Conservation (phyloP, 2,329 filamentous ascomycete species). For the Xylariomycetidae sp. region DNA sequence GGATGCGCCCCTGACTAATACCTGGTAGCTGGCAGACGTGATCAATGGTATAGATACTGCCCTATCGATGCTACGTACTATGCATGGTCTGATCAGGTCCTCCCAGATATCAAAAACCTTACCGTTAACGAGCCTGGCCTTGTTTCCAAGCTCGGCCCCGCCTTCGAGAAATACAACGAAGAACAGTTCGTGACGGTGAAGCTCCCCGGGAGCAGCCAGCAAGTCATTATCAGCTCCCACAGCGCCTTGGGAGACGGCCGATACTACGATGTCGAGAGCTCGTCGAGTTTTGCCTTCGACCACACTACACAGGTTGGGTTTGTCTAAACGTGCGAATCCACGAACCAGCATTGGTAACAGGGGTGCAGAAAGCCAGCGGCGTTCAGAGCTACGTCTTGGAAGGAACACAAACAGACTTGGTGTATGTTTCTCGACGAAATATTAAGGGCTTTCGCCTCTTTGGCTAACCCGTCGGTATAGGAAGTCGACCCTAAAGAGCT, state of each 20-base stretch:
- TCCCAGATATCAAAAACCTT: slow-evolving; percentile 86
- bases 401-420: slow-evolving; percentile 69
- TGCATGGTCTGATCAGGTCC: no score
- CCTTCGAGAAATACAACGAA: slow-evolving; percentile 94
- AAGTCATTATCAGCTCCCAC: slow-evolving; percentile 82
- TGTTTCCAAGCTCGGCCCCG: slow-evolving; percentile 68
- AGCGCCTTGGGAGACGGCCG: slow-evolving; percentile 75
- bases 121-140: slow-evolving; percentile 66
- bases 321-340: no score
- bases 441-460: neutral
- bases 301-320: slow-evolving; percentile 66
- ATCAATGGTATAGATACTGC: slow-evolving; percentile 70
- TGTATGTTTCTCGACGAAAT: slow-evolving; percentile 59
- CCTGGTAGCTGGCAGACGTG: slow-evolving; percentile 85
- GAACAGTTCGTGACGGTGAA: slow-evolving; percentile 87
- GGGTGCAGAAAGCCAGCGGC: slow-evolving; percentile 75
- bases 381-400: slow-evolving; percentile 78
- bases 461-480: slow-evolving; percentile 38
- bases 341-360: no score
- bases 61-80: no score
- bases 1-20: no score
- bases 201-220: slow-evolving; percentile 77
- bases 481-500: slow-evolving; percentile 76
- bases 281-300: slow-evolving; percentile 84
- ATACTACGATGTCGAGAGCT: slow-evolving; percentile 88